Percentiles rank a stretch among this genome's conserved stretches.
These are phyloP conservation scores for Steccherinum ochraceum DNA, from an alignment of 768 basidiomycete genomes.

Conservation along the genomic window DNA sequence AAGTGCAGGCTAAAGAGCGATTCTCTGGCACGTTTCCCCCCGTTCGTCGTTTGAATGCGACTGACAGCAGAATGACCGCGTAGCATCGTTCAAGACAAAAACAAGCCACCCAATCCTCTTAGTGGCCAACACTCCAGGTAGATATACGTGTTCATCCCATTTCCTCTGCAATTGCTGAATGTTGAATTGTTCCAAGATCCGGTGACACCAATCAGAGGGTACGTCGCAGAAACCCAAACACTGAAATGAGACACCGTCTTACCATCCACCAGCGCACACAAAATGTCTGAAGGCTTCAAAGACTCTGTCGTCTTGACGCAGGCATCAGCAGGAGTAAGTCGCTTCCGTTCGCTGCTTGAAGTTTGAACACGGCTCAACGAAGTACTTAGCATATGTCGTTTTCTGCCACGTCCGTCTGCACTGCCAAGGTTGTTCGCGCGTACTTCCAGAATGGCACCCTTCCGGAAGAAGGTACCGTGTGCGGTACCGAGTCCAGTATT, in stretches of 20 bases:
- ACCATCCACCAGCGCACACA: not conserved
- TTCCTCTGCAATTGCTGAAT: not conserved
- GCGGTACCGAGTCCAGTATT: conserved; percentile 7
- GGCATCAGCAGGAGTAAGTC: not conserved
- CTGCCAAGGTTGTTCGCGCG: conserved; percentile 11
- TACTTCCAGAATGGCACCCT: conserved; percentile 24
- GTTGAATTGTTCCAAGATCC: not conserved
- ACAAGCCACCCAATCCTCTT: conserved; percentile 2
- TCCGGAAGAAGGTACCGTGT: conserved; percentile 18
- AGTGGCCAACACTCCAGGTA: not conserved
- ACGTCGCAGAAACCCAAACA: not conserved
- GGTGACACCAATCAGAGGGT: not conserved
- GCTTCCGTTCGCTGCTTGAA: not conserved
- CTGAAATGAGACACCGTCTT: not conserved
- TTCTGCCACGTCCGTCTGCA: conserved; percentile 23
- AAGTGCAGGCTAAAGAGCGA: not conserved
- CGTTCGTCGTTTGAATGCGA: not conserved
- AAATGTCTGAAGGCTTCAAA: not conserved
- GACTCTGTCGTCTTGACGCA: not conserved
- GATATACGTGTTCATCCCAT: not conserved
- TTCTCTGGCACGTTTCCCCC: not conserved
- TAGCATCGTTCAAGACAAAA: conserved; percentile 2
- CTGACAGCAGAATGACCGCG: not conserved
- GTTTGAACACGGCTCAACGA: not conserved
- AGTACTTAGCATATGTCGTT: conserved; percentile 16